Conservation (phyloP, 257 asterid genomes). For the Salvia splendens region DNA sequence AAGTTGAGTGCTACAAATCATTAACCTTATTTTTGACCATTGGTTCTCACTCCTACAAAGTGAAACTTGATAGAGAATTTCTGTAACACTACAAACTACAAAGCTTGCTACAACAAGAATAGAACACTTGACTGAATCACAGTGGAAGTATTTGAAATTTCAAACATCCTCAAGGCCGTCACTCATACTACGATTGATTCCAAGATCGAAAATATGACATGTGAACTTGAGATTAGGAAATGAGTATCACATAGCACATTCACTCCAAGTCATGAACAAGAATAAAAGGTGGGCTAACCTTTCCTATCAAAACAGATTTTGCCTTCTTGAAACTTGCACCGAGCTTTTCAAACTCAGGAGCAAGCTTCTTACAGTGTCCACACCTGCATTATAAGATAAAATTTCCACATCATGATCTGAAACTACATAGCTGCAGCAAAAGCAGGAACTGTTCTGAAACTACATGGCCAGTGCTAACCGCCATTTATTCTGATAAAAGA, state of each 20-base stretch:
- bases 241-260: neutral
- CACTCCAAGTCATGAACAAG: neutral
- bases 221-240: conserved; percentile 5
- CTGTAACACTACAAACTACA: neutral
- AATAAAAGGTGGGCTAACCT: conserved; percentile 49
- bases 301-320: conserved; percentile 82
- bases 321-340: conserved; percentile 93
- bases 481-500: neutral
- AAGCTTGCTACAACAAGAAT: neutral
- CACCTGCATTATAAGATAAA: conserved; percentile 61
- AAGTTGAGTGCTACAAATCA: too few species aligned
- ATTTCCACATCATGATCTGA: conserved; percentile 13
- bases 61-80: too few species aligned
- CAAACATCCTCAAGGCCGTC: neutral
- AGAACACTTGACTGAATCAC: neutral
- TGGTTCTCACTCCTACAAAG: too few species aligned
- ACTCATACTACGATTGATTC: neutral
- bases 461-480: neutral
- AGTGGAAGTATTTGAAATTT: neutral
- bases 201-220: neutral
- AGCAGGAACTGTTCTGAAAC: neutral
- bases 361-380: conserved; percentile 96
- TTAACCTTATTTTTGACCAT: too few species aligned
- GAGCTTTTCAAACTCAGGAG: conserved; percentile 90
- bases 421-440: conserved; percentile 15